Evolutionary conservation across 2,329 filamentous ascomycete genomes (phyloP).

Genomic region (Dendrostoma leiphaemia): DNA sequence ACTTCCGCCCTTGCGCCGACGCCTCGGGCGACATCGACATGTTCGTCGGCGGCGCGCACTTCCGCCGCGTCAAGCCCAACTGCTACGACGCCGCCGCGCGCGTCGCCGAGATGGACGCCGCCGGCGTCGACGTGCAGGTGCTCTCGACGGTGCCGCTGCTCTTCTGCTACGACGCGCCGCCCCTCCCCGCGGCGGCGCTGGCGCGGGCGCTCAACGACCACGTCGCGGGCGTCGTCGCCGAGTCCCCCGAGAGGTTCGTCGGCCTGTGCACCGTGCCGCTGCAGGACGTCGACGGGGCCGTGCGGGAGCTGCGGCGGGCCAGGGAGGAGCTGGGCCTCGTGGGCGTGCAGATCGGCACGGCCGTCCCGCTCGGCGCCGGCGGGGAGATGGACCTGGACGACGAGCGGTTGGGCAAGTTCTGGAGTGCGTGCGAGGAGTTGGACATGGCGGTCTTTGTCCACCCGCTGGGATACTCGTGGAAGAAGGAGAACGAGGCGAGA

Average conservation of each 20-base stretch:
- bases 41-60: constrained; percentile 32
- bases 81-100: constrained; percentile 29
- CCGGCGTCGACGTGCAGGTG: constrained; percentile 34
- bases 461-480: constrained; percentile 32
- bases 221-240: constrained; percentile 25
- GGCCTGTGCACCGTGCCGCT: constrained; percentile 32
- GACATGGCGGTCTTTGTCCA: constrained; percentile 33
- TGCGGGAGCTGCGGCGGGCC: constrained; percentile 28
- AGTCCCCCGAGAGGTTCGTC: constrained; percentile 28
- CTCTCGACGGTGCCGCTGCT: constrained; percentile 35
- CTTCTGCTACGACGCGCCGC: constrained; percentile 35
- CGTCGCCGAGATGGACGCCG: constrained; percentile 32
- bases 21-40: constrained; percentile 30
- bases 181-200: constrained; percentile 26
- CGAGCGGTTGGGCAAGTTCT: constrained; percentile 28
- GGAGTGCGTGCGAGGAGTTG: constrained; percentile 30
- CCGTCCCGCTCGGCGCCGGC: constrained; percentile 19
- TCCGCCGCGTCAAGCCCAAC: constrained; percentile 32
- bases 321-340: constrained; percentile 25
- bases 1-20: constrained; percentile 24
- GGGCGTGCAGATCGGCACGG: constrained; percentile 34
- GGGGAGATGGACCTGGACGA: constrained; percentile 30
- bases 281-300: constrained; percentile 28
- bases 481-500: constrained; percentile 29
- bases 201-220: constrained; percentile 32